These are phyloP conservation scores for Alternaria brassicae DNA, from an alignment of 2,329 filamentous ascomycete species.

Conservation along the genomic window DNA sequence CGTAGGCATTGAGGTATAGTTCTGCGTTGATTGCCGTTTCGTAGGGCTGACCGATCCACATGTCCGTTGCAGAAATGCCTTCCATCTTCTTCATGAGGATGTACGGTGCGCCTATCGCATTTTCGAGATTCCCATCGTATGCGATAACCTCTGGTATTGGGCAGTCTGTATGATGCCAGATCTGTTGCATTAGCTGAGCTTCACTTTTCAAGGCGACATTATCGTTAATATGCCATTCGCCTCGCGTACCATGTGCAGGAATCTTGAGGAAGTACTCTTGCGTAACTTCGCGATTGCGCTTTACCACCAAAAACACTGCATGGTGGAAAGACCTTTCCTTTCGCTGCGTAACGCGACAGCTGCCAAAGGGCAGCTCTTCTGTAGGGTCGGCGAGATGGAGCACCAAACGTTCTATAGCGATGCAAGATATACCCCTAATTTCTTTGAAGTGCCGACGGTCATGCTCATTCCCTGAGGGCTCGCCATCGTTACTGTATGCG, in stretches of 20 bases:
- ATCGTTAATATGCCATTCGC: slow-evolving; percentile 13
- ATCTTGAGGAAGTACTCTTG: slow-evolving; percentile 8
- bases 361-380: background rate
- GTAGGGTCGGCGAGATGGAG: background rate
- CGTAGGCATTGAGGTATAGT: slow-evolving; percentile 1
- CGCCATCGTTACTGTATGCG: background rate
- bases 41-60: slow-evolving; percentile 20
- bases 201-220: slow-evolving; percentile 14
- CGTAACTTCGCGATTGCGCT: background rate
- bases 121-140: slow-evolving; percentile 20
- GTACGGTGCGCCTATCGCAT: slow-evolving; percentile 25
- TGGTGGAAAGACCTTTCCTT: slow-evolving; percentile 18
- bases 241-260: slow-evolving; percentile 1
- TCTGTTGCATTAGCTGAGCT: slow-evolving; percentile 16
- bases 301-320: slow-evolving; percentile 9
- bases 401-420: background rate
- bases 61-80: slow-evolving; percentile 15
- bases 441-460: slow-evolving; percentile 7
- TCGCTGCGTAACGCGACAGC: slow-evolving; percentile 1
- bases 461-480: background rate
- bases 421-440: slow-evolving; percentile 3
- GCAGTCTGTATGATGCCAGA: slow-evolving; percentile 12
- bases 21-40: background rate
- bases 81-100: slow-evolving; percentile 24
- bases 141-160: slow-evolving; percentile 25